Evolutionary conservation across 2,329 filamentous ascomycete species (phyloP).

Genomic region (Aureobasidium sp.): DNA sequence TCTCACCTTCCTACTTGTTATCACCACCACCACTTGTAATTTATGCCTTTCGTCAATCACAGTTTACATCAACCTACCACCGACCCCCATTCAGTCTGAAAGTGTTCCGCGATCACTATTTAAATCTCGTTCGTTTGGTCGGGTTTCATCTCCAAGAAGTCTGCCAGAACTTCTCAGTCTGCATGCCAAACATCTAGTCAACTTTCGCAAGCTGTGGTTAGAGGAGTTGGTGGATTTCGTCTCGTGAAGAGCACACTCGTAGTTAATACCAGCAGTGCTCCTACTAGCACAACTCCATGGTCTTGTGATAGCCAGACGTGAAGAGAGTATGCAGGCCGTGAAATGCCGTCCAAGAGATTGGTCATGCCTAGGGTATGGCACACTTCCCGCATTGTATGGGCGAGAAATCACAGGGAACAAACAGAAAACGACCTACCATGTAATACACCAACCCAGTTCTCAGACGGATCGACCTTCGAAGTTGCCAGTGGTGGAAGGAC

Average conservation of each 20-base stretch:
- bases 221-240: neutral
- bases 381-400: neutral
- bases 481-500: neutral
- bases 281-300: neutral
- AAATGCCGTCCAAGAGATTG: neutral
- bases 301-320: neutral
- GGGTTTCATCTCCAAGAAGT: neutral
- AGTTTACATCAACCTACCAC: neutral
- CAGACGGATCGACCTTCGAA: conserved; percentile 5
- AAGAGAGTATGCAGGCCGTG: neutral
- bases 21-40: neutral
- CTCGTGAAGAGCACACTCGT: neutral
- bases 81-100: neutral
- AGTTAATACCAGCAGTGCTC: neutral
- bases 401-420: neutral
- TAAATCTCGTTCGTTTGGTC: neutral
- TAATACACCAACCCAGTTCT: conserved; percentile 19
- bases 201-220: neutral
- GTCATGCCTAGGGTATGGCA: neutral
- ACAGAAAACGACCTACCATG: conserved; percentile 10
- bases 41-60: neutral
- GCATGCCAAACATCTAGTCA: neutral
- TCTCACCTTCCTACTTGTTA: neutral
- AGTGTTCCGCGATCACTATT: too few species aligned
- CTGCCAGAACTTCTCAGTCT: neutral